Evolutionary conservation across 2,329 filamentous ascomycete genomes (phyloP), one percentile per base, ranked within the genome.

Genomic region (Aspergillus piperis): DNA sequence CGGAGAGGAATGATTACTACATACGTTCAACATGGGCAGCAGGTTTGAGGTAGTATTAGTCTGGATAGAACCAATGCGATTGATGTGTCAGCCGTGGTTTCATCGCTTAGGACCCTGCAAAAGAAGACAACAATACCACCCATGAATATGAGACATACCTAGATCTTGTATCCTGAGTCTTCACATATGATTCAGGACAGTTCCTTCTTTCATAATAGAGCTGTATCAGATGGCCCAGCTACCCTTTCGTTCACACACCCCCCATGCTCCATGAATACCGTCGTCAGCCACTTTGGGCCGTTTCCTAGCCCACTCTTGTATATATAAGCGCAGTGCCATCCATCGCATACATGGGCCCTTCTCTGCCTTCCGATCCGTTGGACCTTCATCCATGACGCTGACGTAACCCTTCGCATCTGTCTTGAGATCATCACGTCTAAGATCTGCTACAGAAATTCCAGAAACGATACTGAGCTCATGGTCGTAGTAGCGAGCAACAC

Each of bases 271-370:
- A 3, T 84, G 81, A 57, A 82, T 82, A 23, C 69, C 66, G 64
- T 86, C 81, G 59, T 81, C 77, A 4, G 70, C 82, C 75, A 95
- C 86, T 63, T 86, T 84, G 5, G 92, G 91, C 73, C 96, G 91
- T 75, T 96, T 92, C 59, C 89, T 83, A 23, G 90, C 93, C 94
- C 94, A 98, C 74, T 96, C 92, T 39, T 84, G 83, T 41, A 98
- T 90, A 74, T 98, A 98, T 42, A 88, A 73, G 70, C 88, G 89
- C 47, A 98, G 80, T 1, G 94, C 94, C 70, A 84, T 87, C 94
- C 94, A 98, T 56, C 94, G 84, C 57, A 88, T 81, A 81, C 90
- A 90, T 76, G 74, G 76, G 52, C 80, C 75, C 23, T 73, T 72
- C 54, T 66, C 74, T 73, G 77, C 67, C 77, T 84, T 78, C 77